These are phyloP conservation scores for Artemisia argyi DNA, from an alignment of 129 eudicot genomes.

Conservation along the genomic window DNA sequence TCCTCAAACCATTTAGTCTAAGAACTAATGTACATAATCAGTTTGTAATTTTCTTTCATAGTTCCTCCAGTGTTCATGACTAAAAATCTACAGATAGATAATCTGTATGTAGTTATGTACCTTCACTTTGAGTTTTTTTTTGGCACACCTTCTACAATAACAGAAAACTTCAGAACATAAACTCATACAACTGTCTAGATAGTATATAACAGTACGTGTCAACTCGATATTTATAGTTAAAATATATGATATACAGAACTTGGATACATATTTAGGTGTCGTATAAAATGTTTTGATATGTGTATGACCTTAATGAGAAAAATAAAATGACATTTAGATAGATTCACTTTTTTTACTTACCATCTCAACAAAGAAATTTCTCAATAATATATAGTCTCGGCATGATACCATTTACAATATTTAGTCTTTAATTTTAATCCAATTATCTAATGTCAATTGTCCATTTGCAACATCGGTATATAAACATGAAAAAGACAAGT, in stretches of 20 bases:
- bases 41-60: no score
- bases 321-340: not conserved
- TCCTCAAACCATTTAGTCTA: no score
- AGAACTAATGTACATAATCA: no score
- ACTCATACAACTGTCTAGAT: conserved; percentile 2
- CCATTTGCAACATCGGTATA: not conserved
- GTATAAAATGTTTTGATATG: no score
- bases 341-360: not conserved
- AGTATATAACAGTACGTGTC: no score
- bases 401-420: conserved; percentile 1
- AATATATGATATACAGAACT: no score
- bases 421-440: not conserved
- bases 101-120: no score
- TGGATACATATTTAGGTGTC: no score
- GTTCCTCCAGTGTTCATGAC: no score
- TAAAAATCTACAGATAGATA: no score
- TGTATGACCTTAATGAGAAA: not conserved
- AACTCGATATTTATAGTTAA: not conserved
- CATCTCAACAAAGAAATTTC: not conserved
- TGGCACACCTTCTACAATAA: conserved; percentile 25
- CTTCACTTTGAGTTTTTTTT: not conserved
- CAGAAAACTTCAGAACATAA: conserved; percentile 11
- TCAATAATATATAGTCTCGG: not conserved
- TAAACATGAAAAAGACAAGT: not conserved
- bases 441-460: not conserved